Conservation (phyloP, 108 stramenopile genomes). For the Asterionellopsis glacialis region DNA sequence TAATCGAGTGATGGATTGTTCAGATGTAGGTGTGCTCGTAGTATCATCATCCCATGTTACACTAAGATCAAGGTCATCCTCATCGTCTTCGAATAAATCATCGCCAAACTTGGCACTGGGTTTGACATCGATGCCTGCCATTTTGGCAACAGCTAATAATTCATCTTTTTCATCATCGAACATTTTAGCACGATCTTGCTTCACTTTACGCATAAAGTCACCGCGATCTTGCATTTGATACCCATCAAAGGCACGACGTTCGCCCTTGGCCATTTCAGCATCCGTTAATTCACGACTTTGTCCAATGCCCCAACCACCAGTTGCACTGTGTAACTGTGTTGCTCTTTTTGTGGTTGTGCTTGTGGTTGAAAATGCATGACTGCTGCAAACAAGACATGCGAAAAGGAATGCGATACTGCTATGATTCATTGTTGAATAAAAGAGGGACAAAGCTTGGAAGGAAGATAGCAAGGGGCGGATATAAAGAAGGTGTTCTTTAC, state of each 20-base stretch:
- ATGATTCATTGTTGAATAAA: too few species aligned
- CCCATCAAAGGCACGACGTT: constrained; percentile 39
- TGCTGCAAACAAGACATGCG: too few species aligned
- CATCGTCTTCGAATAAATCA: constrained; percentile 16
- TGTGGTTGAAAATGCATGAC: too few species aligned
- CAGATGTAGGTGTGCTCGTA: background rate
- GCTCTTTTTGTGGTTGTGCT: too few species aligned
- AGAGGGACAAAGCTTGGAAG: too few species aligned
- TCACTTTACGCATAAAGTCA: constrained; percentile 37
- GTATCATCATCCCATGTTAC: constrained; percentile 6
- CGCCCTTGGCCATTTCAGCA: constrained; percentile 33
- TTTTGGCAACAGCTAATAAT: constrained; percentile 38
- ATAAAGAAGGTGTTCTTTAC: too few species aligned
- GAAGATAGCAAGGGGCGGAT: too few species aligned
- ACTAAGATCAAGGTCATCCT: constrained; percentile 42
- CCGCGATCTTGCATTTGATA: constrained; percentile 34
- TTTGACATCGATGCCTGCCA: constrained; percentile 44
- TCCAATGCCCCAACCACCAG: constrained; percentile 29
- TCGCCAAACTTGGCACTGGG: constrained; percentile 33
- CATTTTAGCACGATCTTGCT: constrained; percentile 19
- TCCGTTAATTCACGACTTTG: constrained; percentile 29
- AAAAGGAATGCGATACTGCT: too few species aligned
- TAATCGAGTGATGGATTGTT: background rate
- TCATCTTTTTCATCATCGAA: constrained; percentile 29
- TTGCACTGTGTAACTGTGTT: constrained; percentile 1